Base-by-base conservation (phyloP, 306 rosid genomes). In the Datisca glomerata region DNA sequence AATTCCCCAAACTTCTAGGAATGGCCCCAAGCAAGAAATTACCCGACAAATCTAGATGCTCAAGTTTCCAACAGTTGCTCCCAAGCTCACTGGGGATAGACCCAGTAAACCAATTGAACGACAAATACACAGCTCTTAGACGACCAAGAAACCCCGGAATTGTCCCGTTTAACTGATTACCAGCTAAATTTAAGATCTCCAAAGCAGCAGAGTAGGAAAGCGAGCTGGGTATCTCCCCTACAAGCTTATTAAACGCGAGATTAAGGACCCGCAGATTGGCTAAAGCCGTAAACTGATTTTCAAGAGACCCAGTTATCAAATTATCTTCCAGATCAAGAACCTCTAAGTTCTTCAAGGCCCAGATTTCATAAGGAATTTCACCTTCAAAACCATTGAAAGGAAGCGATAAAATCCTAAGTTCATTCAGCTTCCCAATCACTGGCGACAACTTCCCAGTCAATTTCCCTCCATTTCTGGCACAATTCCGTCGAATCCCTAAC, bases 251-350 rank as follows among this genome's bases (percentile, higher is more conserved):
- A 32, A 82, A 87, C 53, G 85, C 96, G 0, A 87, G 76, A 55
- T 79, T 82, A 23, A 87, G 64, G 49, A 76, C 71, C 60, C 80
- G 45, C 63, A 87, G 65, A 11, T 69, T 71, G 56, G 50, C 21
- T 57, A 76, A 21, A 7, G 64, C 77, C 4, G 7, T 3, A 35
- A 69, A 43, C 4, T 29, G 40, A 8, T 51, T 6, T 0, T 76
- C 87, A 29, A 87, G 63, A 12, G 32, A 44, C 13, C 96, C 96
- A 43, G 60, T 24, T 4, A 87, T 18, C 12, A 56, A 66, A 29
- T 87, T 87, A 4, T 84, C 94, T 45, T 87, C 87, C 5, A 87
- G 76, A 83, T 87, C 94, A 57, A 87, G 70, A 47, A 82, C 94
- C 63, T 82, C 96, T 8, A 87, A 46, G 43, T 65, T 82, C 9